Percentiles rank a stretch among this genome's conserved stretches.
Evolutionary conservation across 495 filamentous ascomycete genomes (phyloP).

Genomic region (Tricharina praecox): DNA sequence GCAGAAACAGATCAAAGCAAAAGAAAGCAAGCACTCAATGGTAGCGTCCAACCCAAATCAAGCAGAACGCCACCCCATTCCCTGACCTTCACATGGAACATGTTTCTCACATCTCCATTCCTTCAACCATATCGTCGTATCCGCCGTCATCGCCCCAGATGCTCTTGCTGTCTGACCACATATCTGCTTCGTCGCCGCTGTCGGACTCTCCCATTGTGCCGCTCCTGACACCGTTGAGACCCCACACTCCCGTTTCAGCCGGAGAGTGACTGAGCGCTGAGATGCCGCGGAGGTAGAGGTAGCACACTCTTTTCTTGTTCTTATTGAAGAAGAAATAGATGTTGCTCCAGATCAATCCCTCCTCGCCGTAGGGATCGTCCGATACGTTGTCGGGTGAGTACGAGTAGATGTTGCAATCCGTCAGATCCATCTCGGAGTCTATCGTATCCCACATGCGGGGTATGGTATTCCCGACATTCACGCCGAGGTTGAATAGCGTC

Average conservation of each 20-base stretch:
- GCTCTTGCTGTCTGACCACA: slow-evolving; percentile 31
- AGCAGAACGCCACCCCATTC: neutral
- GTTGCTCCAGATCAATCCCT: slow-evolving; percentile 81
- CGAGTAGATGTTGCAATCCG: slow-evolving; percentile 68
- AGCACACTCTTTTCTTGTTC: slow-evolving; percentile 77
- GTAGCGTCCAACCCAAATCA: neutral
- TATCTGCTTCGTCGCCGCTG: slow-evolving; percentile 27
- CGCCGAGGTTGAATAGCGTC: slow-evolving; percentile 57
- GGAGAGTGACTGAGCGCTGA: slow-evolving; percentile 61
- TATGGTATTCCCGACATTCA: slow-evolving; percentile 39
- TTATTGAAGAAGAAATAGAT: slow-evolving; percentile 99
- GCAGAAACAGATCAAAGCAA: neutral
- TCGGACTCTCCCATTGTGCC: slow-evolving; percentile 9
- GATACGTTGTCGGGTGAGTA: slow-evolving; percentile 55
- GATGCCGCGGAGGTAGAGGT: slow-evolving; percentile 73
- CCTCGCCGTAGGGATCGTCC: slow-evolving; percentile 73
- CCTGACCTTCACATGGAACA: neutral
- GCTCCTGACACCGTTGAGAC: slow-evolving; percentile 9
- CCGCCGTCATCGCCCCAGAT: slow-evolving; percentile 32
- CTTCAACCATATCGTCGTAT: slow-evolving; percentile 5
- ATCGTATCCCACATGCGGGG: slow-evolving; percentile 78
- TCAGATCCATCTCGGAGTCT: slow-evolving; percentile 78
- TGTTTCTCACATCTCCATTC: slow-evolving; percentile 1
- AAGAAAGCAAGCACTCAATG: neutral
- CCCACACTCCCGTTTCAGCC: slow-evolving; percentile 25